Base-by-base conservation (phyloP, 768 basidiomycete genomes). In the Podaxis sp. region DNA sequence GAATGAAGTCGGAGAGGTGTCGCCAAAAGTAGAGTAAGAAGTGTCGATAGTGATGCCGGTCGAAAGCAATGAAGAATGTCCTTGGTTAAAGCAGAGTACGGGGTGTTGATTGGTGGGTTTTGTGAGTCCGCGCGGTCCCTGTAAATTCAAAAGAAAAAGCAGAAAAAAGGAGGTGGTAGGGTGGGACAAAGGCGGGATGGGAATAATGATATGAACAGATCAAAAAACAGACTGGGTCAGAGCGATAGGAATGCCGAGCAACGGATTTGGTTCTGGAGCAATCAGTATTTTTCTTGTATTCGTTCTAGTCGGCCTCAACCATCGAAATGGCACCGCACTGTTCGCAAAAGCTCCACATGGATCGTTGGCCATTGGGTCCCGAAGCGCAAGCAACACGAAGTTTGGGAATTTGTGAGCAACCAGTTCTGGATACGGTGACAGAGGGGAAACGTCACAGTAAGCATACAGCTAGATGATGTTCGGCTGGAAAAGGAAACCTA, bases 291-390 rank as follows among this genome's bases (percentile, higher is more conserved):
- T 63, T 59, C 67, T 40, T 19, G 62, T 61, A 67, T 42, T 64
- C 56, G 33, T 42, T 64, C 78, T 76, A 88, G 74, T 90, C 87
- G 75, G 81, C 82, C 71, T 92, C 88, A 76, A 93, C 88, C 87
- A 92, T 92, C 65, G 90, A 90, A 74, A 93, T 92, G 63, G 92
- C 88, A 74, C 92, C 92, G 73, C 92, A 93, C 78, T 92, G 82
- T 81, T 92, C 91, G 74, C 92, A 93, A 72, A 90, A 88, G 69
- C 87, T 88, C 92, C 92, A 93, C 90, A 93, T 92, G 17, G 90
- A 87, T 65, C 88, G 80, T 72, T 84, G 84, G 64, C 91, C 91
- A 66, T 86, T 85, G 64, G 80, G 75, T 59, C 88, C 85, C 19
- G 89, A 74, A 38, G 89, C 85, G 68, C 91, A 92, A 38, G 92